Evolutionary conservation across 164 flowering plant species (phyloP).

Genomic region (Umbilicus rupestris): DNA sequence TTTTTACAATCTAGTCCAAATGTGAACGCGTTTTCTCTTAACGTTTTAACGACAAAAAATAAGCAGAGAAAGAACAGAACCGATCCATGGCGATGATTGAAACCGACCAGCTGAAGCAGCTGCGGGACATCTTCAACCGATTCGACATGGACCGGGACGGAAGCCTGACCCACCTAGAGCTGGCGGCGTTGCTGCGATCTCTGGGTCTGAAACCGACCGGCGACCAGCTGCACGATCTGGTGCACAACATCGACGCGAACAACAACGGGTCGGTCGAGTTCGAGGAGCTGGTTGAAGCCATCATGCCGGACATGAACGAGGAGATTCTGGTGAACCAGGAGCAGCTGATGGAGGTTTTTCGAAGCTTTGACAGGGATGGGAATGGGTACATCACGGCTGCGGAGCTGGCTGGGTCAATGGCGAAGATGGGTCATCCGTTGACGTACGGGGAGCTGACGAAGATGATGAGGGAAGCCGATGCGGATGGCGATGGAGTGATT

Average conservation of each 20-base stretch:
- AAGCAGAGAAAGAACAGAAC: not conserved
- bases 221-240: slow-evolving; percentile 49
- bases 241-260: slow-evolving; percentile 56
- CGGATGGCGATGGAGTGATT: slow-evolving; percentile 72
- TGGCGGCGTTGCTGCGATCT: slow-evolving; percentile 78
- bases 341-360: slow-evolving; percentile 59
- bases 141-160: slow-evolving; percentile 92
- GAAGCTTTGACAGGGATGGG: slow-evolving; percentile 68
- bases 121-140: slow-evolving; percentile 60
- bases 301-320: slow-evolving; percentile 45
- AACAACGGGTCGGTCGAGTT: slow-evolving; percentile 71
- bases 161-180: slow-evolving; percentile 82
- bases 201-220: slow-evolving; percentile 73
- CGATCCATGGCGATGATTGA: slow-evolving; percentile 12
- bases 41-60: not conserved
- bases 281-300: slow-evolving; percentile 51
- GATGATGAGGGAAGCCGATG: slow-evolving; percentile 74
- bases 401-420: slow-evolving; percentile 83
- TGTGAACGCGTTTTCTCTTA: not conserved
- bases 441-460: slow-evolving; percentile 56
- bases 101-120: slow-evolving; percentile 50
- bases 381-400: slow-evolving; percentile 77
- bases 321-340: slow-evolving; percentile 47
- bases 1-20: not conserved
- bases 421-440: slow-evolving; percentile 79